These are phyloP conservation scores for Backusella australiensis DNA, from an alignment of 192 early-diverging fungal genomes.

Conservation along the genomic window DNA sequence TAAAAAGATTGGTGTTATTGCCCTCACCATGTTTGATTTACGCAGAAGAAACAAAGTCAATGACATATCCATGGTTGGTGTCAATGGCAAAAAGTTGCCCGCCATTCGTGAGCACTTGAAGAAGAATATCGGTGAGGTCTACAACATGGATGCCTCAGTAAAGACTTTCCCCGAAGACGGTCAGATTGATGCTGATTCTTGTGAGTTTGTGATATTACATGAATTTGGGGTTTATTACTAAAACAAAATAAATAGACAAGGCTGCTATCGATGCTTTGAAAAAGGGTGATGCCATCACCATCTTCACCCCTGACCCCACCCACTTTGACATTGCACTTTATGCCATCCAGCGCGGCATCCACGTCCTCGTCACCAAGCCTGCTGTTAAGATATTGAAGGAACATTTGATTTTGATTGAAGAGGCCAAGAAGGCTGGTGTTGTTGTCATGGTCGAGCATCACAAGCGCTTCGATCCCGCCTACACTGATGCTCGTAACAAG, in stretches of 20 bases:
- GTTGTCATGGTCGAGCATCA: conserved; percentile 42
- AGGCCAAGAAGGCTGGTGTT: conserved; percentile 37
- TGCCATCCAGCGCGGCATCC: conserved; percentile 36
- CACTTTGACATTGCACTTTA: conserved; percentile 43
- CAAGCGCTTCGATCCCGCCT: conserved; percentile 48
- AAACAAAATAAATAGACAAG: conserved; percentile 23
- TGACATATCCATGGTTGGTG: conserved; percentile 41
- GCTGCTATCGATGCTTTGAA: conserved; percentile 37
- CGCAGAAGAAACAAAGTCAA: conserved; percentile 34
- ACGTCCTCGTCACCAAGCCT: conserved; percentile 45
- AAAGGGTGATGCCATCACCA: conserved; percentile 40
- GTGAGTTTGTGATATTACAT: conserved; percentile 13
- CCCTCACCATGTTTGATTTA: conserved; percentile 41
- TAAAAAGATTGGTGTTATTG: conserved; percentile 42
- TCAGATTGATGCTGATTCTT: conserved; percentile 39
- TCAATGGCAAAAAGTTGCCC: conserved; percentile 39
- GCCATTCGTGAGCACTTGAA: conserved; percentile 37
- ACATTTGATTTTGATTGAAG: conserved; percentile 29
- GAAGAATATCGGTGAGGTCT: conserved; percentile 27
- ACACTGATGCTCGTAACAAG: conserved; percentile 40
- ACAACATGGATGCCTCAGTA: conserved; percentile 33
- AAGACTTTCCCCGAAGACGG: conserved; percentile 38
- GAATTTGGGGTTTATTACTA: too few species aligned
- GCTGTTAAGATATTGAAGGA: conserved; percentile 41
- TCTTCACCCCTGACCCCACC: conserved; percentile 49